Conservation (phyloP, 805 yeast genomes). For the Brettanomyces sp. region DNA sequence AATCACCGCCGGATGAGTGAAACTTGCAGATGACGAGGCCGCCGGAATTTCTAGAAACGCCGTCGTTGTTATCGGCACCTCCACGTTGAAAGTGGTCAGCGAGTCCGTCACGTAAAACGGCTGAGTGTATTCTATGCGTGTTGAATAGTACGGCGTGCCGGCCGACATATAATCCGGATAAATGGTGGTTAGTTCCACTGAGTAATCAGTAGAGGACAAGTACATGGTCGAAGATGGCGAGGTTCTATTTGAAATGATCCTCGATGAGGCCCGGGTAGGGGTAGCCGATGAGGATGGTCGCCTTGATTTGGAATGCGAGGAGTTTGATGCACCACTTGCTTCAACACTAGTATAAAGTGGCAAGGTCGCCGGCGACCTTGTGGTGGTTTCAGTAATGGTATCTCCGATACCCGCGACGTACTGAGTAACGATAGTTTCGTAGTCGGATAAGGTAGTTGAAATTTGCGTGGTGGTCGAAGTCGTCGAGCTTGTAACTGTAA, state of each 20-base stretch:
- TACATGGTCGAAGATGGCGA: not conserved
- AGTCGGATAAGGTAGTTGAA: not conserved
- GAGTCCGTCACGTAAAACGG: constrained; percentile 20
- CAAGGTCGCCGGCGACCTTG: no score
- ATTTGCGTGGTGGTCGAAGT: no score
- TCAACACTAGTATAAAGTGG: not conserved
- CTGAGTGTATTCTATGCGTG: constrained; percentile 20
- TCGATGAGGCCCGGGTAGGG: no score
- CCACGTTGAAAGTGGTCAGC: constrained; percentile 18
- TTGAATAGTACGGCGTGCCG: constrained; percentile 1
- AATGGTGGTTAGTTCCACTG: not conserved
- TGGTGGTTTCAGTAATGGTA: not conserved
- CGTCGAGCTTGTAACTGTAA: no score
- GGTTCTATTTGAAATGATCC: no score
- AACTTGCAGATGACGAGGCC: constrained; percentile 7
- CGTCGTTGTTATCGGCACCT: constrained; percentile 13
- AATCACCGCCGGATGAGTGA: constrained; percentile 13
- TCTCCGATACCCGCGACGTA: not conserved
- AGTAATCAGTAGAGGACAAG: not conserved
- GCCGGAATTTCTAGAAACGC: constrained; percentile 8
- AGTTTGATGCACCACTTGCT: not conserved
- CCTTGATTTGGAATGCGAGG: no score
- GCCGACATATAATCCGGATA: not conserved
- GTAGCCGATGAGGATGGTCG: no score
- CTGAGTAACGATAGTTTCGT: not conserved